Conservation (phyloP, 306 rosid genomes). For the Crataegus laevigata region DNA sequence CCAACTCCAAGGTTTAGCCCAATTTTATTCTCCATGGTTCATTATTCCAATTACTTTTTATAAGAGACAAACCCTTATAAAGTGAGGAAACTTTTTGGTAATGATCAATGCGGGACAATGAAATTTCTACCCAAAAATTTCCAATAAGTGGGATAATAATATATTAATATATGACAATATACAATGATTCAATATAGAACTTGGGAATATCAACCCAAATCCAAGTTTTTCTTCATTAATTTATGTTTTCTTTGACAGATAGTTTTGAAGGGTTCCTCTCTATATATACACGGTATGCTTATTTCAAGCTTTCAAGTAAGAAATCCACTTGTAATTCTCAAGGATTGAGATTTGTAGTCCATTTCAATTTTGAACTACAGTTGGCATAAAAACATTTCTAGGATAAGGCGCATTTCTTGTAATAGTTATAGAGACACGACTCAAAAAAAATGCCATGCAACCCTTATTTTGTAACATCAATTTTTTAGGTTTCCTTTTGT, state of each 20-base stretch:
- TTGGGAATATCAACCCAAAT: constrained; percentile 4
- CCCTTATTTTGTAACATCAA: not conserved
- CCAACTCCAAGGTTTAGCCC: no score
- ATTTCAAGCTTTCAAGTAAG: not conserved
- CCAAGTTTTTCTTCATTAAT: not conserved
- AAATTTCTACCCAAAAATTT: no score
- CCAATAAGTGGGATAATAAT: not conserved
- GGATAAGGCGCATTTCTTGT: not conserved
- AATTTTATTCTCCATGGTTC: no score
- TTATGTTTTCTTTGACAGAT: not conserved
- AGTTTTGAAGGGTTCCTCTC: not conserved
- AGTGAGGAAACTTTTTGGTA: no score
- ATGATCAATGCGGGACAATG: no score
- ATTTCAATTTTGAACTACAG: not conserved
- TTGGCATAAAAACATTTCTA: not conserved
- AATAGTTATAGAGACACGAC: not conserved
- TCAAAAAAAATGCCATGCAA: not conserved
- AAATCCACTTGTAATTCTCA: not conserved
- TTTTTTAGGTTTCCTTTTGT: not conserved
- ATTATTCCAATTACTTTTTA: no score
- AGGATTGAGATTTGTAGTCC: not conserved
- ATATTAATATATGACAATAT: not conserved
- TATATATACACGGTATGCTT: not conserved
- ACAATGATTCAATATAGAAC: not conserved
- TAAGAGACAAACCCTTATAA: no score